Evolutionary conservation across 2,329 filamentous ascomycete species (phyloP).

Genomic region (Rhynchosporium graminicola): DNA sequence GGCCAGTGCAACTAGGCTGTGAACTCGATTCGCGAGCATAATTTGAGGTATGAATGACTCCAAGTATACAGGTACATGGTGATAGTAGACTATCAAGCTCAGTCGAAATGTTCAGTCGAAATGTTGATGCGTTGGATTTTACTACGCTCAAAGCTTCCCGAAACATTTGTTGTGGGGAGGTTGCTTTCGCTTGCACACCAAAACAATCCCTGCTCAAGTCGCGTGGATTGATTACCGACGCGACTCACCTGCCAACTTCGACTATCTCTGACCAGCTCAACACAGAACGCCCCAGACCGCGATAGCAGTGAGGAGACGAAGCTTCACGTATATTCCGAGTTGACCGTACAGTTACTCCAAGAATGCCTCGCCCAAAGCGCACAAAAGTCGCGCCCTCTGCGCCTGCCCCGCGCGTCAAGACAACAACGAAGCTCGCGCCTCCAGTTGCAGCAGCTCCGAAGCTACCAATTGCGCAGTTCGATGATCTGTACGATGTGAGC

Average conservation of each 20-base stretch:
- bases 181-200: not conserved
- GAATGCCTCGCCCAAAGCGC: conserved; percentile 42
- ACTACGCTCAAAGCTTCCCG: no score
- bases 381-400: conserved; percentile 39
- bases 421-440: conserved; percentile 21
- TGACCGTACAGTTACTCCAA: not conserved
- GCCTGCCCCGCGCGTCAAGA: conserved; percentile 31
- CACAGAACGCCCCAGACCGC: conserved; percentile 15
- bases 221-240: conserved; percentile 12
- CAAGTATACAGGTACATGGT: not conserved
- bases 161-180: conserved; percentile 2
- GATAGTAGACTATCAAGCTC: not conserved
- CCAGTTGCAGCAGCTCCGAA: conserved; percentile 15
- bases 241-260: not conserved
- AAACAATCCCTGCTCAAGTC: conserved; percentile 16
- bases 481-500: conserved; percentile 40
- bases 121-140: not conserved
- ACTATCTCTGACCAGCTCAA: conserved; percentile 2
- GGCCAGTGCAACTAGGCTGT: not conserved
- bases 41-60: not conserved
- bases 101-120: not conserved
- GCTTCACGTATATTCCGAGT: not conserved
- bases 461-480: conserved; percentile 24
- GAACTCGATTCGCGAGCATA: not conserved
- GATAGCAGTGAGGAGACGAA: conserved; percentile 15